Base-by-base conservation (phyloP, 805 yeast genomes). In the Wickerhamiella occidentalis region DNA sequence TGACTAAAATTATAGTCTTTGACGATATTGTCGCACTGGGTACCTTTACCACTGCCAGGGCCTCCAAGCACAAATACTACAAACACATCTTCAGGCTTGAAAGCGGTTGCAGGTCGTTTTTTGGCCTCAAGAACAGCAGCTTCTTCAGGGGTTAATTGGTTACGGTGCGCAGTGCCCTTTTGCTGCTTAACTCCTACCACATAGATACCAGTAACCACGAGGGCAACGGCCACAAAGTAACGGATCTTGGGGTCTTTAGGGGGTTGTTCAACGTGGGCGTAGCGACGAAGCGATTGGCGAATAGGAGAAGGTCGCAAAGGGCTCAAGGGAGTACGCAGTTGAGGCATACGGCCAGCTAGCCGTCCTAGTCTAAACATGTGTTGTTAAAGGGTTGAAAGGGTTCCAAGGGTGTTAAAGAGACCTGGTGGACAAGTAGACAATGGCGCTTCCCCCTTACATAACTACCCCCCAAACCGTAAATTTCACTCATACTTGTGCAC, bases 11-110 rank as follows among this genome's bases (percentile, higher is more conserved):
- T 79, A 63, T 77, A 82, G 58, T 87, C 85, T 18, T 74, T 67
- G 40, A 90, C 96, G 50, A 90, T 73, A 61, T 78, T 84, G 28
- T 80, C 82, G 70, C 96, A 85, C 67, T 90, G 98, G 1, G 98
- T 90, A 51, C 98, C 97, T 64, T 92, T 92, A 40, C 98, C 97
- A 25, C 95, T 85, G 18, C 97, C 97, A 4, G 97, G 97, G 3
- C 97, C 97, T 40, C 98, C 98, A 28, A 90, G 76, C 17, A 90
- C 96, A 64, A 85, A 90, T 23, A 88, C 74, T 3, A 90, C 94
- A 23, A 84, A 78, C 25, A 84, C 79, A 49, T 85, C 80, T 50
- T 85, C 80, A 2, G 74, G 73, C 8, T 74, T 67, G 62, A 84
- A 84, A 0, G 82, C 78, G 12, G 61, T 52, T 43, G 48, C 37